Conservation (phyloP, 257 asterid species). For the Nyctanthes arbortristis region DNA sequence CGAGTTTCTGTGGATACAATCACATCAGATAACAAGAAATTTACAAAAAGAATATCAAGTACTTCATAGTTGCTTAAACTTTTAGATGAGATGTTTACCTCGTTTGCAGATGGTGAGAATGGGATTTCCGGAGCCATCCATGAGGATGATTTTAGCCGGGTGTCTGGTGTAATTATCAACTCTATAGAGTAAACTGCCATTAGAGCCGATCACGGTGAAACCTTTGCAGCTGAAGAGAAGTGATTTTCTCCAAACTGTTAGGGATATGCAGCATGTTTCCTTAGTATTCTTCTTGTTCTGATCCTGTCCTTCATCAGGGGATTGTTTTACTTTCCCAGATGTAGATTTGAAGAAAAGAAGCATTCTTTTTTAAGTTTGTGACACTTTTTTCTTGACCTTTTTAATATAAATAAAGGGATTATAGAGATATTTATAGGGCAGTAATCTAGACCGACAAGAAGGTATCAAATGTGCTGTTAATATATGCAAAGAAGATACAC, state of each 20-base stretch:
- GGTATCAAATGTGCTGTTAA: neutral
- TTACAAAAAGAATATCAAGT: too few species aligned
- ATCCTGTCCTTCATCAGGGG: constrained; percentile 23
- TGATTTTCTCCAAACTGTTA: constrained; percentile 87
- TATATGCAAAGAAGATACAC: neutral
- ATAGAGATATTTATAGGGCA: constrained; percentile 22
- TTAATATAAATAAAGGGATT: constrained; percentile 4
- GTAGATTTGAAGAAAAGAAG: constrained; percentile 46
- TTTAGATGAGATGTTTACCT: constrained; percentile 34
- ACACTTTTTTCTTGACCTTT: constrained; percentile 12
- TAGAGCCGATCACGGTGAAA: constrained; percentile 65
- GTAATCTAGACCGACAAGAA: neutral
- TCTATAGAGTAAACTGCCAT: constrained; percentile 61
- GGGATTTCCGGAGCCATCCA: constrained; percentile 73
- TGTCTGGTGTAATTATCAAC: constrained; percentile 65
- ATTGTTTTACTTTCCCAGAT: constrained; percentile 46
- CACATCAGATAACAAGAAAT: neutral
- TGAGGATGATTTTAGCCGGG: constrained; percentile 47
- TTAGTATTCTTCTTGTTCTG: neutral
- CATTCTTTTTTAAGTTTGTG: constrained; percentile 29
- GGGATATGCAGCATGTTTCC: constrained; percentile 26
- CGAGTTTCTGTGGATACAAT: constrained; percentile 53
- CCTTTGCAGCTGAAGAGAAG: constrained; percentile 65
- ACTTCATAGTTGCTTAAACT: neutral
- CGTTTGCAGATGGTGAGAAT: constrained; percentile 58